Percentiles rank a stretch among this genome's conserved stretches.
Conservation (phyloP, 2,329 filamentous ascomycete genomes). For the Sarocladium kiliense region DNA sequence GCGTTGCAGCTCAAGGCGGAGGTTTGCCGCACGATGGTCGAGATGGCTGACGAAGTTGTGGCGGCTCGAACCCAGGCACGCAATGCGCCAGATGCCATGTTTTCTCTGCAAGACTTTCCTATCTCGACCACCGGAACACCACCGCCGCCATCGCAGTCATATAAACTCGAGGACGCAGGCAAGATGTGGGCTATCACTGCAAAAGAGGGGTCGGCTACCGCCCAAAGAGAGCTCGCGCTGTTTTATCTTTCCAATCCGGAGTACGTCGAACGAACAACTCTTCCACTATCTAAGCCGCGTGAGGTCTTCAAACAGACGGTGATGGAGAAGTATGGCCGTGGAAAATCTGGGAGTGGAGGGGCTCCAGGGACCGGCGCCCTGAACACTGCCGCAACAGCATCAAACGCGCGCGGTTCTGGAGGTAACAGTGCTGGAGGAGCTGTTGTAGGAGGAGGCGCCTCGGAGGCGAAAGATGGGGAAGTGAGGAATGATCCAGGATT, state of each 20-base stretch:
- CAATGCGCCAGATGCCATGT: conserved; percentile 27
- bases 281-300: conserved; percentile 76
- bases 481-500: conserved; percentile 74
- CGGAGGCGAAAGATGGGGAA: conserved; percentile 36
- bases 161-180: conserved; percentile 74
- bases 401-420: conserved; percentile 9
- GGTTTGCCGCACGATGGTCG: conserved; percentile 73
- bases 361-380: conserved; percentile 17
- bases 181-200: conserved; percentile 90
- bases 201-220: conserved; percentile 76
- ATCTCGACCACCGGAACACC: conserved; percentile 32
- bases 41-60: conserved; percentile 51
- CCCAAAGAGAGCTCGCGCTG: conserved; percentile 87
- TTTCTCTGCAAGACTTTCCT: conserved; percentile 20
- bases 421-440: conserved; percentile 16
- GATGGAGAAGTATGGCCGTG: conserved; percentile 61
- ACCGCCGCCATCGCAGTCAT: conserved; percentile 50
- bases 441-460: conserved; percentile 12
- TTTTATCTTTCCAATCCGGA: conserved; percentile 92
- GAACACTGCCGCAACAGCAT: conserved; percentile 13
- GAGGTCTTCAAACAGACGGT: conserved; percentile 89
- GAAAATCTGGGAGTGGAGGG: conserved; percentile 15
- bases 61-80: conserved; percentile 61
- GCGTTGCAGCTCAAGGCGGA: conserved; percentile 86
- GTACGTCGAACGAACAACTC: conserved; percentile 70